Conservation (phyloP, 352 stramenopile species). For the Phytopythium cucurbitacearum region DNA sequence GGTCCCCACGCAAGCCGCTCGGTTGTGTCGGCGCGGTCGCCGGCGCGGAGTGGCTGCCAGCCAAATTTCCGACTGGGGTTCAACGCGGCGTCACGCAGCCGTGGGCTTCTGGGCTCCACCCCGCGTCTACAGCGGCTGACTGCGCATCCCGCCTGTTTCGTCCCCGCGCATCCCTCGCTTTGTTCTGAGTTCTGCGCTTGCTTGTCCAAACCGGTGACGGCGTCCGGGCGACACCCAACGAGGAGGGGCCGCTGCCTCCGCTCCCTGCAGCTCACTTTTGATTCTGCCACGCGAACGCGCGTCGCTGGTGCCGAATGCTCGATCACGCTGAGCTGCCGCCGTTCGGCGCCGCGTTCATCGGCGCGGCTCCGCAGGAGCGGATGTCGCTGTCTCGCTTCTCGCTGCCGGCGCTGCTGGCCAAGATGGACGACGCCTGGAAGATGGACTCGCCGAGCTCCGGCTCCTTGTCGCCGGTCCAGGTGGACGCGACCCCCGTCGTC, state of each 20-base stretch:
- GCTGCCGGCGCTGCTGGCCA: conserved; percentile 7
- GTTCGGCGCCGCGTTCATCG: conserved; percentile 11
- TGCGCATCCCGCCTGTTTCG: conserved; percentile 1
- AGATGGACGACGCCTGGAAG: conserved; percentile 5
- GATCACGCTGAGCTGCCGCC: conserved; percentile 10
- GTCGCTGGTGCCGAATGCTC: conserved; percentile 2
- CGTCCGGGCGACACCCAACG: no score
- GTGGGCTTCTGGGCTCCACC: no score
- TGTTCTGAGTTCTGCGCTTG: no score
- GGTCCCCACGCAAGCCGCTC: no score
- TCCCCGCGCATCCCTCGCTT: not conserved
- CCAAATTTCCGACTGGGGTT: no score
- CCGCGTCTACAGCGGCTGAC: not conserved
- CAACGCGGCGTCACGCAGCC: no score
- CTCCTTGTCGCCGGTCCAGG: conserved; percentile 18
- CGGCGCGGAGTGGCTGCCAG: no score
- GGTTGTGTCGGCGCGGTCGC: no score
- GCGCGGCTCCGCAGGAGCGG: not conserved
- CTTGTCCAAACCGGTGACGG: no score
- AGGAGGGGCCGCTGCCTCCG: no score
- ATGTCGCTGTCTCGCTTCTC: conserved; percentile 4
- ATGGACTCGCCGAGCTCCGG: conserved; percentile 18
- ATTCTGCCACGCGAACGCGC: no score
- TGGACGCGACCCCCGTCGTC: conserved; percentile 8
- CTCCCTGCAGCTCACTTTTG: no score